phyloP scores from a whole-genome alignment of 2,329 filamentous ascomycete species.

The Paramyrothecium sp. region DNA sequence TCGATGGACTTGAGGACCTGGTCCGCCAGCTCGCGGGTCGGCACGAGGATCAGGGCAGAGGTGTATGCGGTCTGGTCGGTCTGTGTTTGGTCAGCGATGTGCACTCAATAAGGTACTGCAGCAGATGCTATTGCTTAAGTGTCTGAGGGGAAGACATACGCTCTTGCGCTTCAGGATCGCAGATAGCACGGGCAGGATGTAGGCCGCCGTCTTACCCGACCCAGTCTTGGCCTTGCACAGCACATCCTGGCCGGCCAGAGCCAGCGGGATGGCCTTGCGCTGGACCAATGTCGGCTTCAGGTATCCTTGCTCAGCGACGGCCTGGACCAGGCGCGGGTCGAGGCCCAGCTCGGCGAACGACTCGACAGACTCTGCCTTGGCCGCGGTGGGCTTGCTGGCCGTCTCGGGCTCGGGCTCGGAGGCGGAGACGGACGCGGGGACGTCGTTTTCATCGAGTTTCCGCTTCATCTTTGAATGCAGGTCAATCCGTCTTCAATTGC shows the following conservation, averaged over 20 bases:
- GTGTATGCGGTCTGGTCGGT: slow-evolving; percentile 53
- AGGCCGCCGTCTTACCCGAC: slow-evolving; percentile 96
- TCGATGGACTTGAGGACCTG: slow-evolving; percentile 82
- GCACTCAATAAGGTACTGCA: neutral
- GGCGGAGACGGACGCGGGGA: slow-evolving; percentile 33
- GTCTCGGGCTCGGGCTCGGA: slow-evolving; percentile 24
- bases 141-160: slow-evolving; percentile 33
- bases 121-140: too few species aligned
- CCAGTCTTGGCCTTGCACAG: slow-evolving; percentile 92
- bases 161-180: slow-evolving; percentile 77
- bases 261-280: slow-evolving; percentile 81
- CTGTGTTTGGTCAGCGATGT: slow-evolving; percentile 26
- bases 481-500: too few species aligned
- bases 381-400: slow-evolving; percentile 11
- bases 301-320: slow-evolving; percentile 81
- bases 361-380: slow-evolving; percentile 42
- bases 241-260: slow-evolving; percentile 84
- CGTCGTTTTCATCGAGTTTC: slow-evolving; percentile 57
- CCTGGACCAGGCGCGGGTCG: slow-evolving; percentile 82
- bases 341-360: slow-evolving; percentile 80
- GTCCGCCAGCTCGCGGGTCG: slow-evolving; percentile 89
- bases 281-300: slow-evolving; percentile 87
- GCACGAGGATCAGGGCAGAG: slow-evolving; percentile 84
- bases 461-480: too few species aligned
- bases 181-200: slow-evolving; percentile 85